Conservation (phyloP, 108 stramenopile genomes). For the Skeletonema grethae region DNA sequence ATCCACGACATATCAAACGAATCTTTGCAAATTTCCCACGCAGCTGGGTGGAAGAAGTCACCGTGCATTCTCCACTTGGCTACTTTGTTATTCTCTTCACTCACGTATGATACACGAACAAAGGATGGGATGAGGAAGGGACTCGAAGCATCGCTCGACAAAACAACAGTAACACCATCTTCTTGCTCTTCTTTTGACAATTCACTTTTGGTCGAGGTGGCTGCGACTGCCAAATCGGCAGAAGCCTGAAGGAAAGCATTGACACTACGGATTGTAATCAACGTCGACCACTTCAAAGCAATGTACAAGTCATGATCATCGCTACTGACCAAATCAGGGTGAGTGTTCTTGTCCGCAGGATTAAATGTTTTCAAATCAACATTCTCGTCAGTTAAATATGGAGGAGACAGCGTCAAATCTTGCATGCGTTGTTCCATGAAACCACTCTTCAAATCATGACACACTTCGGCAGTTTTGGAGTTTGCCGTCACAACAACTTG, state of each 20-base stretch:
- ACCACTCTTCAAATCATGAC: slow-evolving; percentile 86
- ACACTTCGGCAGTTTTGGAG: slow-evolving; percentile 76
- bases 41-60: slow-evolving; percentile 89
- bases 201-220: slow-evolving; percentile 57
- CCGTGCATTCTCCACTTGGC: slow-evolving; percentile 56
- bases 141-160: slow-evolving; percentile 60
- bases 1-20: slow-evolving; percentile 89
- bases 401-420: slow-evolving; percentile 79
- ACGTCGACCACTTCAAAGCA: slow-evolving; percentile 82
- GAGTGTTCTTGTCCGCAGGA: slow-evolving; percentile 71
- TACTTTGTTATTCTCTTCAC: slow-evolving; percentile 86
- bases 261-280: slow-evolving; percentile 70
- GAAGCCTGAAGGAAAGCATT: slow-evolving; percentile 84
- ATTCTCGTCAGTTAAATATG: slow-evolving; percentile 57
- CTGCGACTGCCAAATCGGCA: slow-evolving; percentile 83
- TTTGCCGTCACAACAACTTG: slow-evolving; percentile 86
- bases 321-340: slow-evolving; percentile 82
- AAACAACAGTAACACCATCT: slow-evolving; percentile 55
- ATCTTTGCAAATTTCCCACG: slow-evolving; percentile 90
- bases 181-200: slow-evolving; percentile 36
- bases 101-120: slow-evolving; percentile 84
- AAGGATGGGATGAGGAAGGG: slow-evolving; percentile 89
- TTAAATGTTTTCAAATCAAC: slow-evolving; percentile 41
- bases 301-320: slow-evolving; percentile 87
- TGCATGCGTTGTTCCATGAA: slow-evolving; percentile 88